Conservation (phyloP, 2,329 filamentous ascomycete species). For the Spiromastix sp. region DNA sequence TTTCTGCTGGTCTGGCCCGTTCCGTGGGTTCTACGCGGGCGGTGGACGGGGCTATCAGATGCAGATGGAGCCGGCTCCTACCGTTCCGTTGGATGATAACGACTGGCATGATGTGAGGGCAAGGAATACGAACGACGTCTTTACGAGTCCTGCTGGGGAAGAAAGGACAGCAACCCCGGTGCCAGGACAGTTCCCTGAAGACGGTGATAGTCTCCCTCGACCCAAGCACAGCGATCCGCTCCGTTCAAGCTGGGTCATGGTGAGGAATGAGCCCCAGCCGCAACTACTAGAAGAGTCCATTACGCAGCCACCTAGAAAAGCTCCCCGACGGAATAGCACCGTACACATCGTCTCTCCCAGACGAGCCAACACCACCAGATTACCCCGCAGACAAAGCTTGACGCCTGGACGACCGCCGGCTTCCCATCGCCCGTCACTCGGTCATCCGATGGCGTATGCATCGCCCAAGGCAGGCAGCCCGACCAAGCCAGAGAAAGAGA, state of each 20-base stretch:
- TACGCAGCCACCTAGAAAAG: conserved; percentile 10
- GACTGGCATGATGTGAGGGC: conserved; percentile 20
- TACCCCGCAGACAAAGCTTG: conserved; percentile 6
- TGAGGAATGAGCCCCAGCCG: conserved; percentile 26
- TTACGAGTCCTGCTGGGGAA: conserved; percentile 6
- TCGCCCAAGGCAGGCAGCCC: conserved; percentile 16
- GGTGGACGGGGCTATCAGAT: conserved; percentile 64
- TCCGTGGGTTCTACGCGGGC: conserved; percentile 78
- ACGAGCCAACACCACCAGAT: conserved; percentile 4
- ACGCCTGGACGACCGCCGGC: conserved; percentile 11
- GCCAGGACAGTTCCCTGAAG: conserved; percentile 44
- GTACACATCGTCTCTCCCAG: conserved; percentile 8
- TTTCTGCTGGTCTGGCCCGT: conserved; percentile 63
- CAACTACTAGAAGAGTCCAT: conserved; percentile 12
- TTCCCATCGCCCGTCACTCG: conserved; percentile 2
- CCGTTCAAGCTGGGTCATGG: conserved; percentile 52
- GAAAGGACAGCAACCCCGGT: conserved; percentile 31
- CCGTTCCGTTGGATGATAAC: conserved; percentile 15
- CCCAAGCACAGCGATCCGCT: conserved; percentile 4
- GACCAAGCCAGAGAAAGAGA: conserved; percentile 19
- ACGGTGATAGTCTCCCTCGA: conserved; percentile 19
- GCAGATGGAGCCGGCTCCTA: conserved; percentile 17
- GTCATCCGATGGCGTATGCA: conserved; percentile 10
- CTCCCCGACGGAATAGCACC: conserved; percentile 5
- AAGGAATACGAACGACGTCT: conserved; percentile 20